Evolutionary conservation across 257 asterid genomes (phyloP), one percentile per base, ranked within the genome.

Genomic region (Solanum clarkiae): DNA sequence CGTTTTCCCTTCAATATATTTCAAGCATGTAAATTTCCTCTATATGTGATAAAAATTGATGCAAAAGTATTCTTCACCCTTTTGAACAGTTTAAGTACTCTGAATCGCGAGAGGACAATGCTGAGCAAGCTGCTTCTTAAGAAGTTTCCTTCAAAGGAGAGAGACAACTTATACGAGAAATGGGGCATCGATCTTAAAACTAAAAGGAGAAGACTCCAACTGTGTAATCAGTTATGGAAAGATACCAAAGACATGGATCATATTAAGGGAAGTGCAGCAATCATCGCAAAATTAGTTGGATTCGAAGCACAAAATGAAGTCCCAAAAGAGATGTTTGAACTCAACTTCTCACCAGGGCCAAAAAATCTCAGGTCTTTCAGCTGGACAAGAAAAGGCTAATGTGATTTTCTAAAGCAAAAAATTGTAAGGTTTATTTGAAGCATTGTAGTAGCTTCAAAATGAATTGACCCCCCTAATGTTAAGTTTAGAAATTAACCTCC

Each of bases 271-370:
- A 95, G 99, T 44, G 98, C 99, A 11, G 84, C 88, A 62, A 87
- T 97, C 32, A 92, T 95, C 17, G 96, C 97, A 26, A 94, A 91
- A 81, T 85, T 95, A 70, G 94, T 91, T 14, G 99, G 97, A 45
- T 86, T 95, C 45, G 90, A 82, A 74, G 94, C 90, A 45, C 89
- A 90, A 42, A 91, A 90, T 26, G 87, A 85, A 56, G 93, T 92
- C n/a, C 93, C 95, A 14, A 93, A 92, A 63, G 97, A 92, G 87
- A 93, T 93, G 92, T 93, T 95, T 66, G 98, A 98, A 70, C 98
- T 96, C 59, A 96, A 89, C 92, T 90, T 95, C 89, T 85, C 92
- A 11, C 92, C 92, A 16, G 91, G 88, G 56, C 90, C 88, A 7
- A 63, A 85, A 49, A 92, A 77, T 53, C 26, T 86, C 71, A 89